phyloP scores from a whole-genome alignment of 192 early-diverging fungal genomes.

The Backusella sp. region DNA sequence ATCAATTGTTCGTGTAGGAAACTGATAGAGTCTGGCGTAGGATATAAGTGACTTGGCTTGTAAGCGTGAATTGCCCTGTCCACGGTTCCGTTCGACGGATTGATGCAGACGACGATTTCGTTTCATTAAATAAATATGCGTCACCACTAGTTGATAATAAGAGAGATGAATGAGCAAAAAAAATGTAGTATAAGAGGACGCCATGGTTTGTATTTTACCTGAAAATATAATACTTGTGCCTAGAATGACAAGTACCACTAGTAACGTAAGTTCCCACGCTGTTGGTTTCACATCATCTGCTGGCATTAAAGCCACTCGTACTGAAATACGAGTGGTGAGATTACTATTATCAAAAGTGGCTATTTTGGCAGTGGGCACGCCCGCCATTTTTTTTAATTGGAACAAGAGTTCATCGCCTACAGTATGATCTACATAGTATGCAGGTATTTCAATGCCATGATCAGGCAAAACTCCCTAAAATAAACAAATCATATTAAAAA shows the following conservation, averaged over 20 bases:
- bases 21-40: slow-evolving; percentile 14
- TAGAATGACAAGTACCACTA: slow-evolving; percentile 43
- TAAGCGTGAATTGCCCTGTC: not conserved
- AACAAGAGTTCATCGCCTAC: slow-evolving; percentile 11
- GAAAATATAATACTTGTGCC: slow-evolving; percentile 42
- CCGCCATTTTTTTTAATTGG: slow-evolving; percentile 12
- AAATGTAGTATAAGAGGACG: no score
- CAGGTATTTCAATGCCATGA: slow-evolving; percentile 19
- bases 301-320: slow-evolving; percentile 27
- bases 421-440: slow-evolving; percentile 22
- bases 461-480: slow-evolving; percentile 22
- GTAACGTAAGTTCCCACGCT: slow-evolving; percentile 50
- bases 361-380: not conserved
- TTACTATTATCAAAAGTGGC: not conserved
- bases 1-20: slow-evolving; percentile 40
- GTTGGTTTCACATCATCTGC: slow-evolving; percentile 24
- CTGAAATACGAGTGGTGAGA: slow-evolving; percentile 14
- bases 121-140: slow-evolving; percentile 17
- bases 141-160: not conserved
- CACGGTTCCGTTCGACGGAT: slow-evolving; percentile 4
- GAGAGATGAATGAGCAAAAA: no score
- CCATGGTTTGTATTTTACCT: slow-evolving; percentile 28
- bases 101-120: slow-evolving; percentile 1
- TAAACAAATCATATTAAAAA: no score
- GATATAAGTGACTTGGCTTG: slow-evolving; percentile 18